These are phyloP conservation scores for Platanus orientalis DNA, from an alignment of 164 flowering plant genomes.

Conservation along the genomic window DNA sequence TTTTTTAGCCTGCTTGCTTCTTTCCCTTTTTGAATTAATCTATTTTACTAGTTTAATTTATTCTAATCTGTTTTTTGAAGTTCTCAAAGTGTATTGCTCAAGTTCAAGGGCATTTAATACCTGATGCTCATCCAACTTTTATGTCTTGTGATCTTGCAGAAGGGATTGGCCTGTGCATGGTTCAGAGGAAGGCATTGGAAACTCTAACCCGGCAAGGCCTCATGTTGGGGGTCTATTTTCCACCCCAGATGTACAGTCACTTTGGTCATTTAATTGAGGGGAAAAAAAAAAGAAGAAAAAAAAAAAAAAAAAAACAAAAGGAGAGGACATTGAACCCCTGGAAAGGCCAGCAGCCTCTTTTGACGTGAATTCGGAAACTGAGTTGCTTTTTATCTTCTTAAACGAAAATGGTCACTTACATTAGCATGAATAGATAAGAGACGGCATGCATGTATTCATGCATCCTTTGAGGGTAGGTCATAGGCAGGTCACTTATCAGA, in stretches of 20 bases:
- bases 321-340: too few species aligned
- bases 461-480: background rate
- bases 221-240: constrained; percentile 46
- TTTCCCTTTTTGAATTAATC: too few species aligned
- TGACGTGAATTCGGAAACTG: constrained; percentile 30
- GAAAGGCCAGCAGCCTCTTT: constrained; percentile 31
- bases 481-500: too few species aligned
- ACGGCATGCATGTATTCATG: constrained; percentile 4
- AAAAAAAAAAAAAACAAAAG: too few species aligned
- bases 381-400: constrained; percentile 44
- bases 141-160: constrained; percentile 25
- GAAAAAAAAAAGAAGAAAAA: too few species aligned
- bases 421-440: constrained; percentile 11
- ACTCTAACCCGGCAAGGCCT: constrained; percentile 31
- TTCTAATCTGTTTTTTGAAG: background rate
- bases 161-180: constrained; percentile 43
- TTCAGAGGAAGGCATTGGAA: constrained; percentile 37
- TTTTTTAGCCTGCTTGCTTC: too few species aligned
- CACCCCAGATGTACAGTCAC: constrained; percentile 61
- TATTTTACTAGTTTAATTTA: too few species aligned
- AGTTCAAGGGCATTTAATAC: background rate
- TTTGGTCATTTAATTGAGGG: constrained; percentile 57
- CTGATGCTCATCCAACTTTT: background rate
- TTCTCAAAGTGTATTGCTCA: too few species aligned
- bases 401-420: constrained; percentile 45